Conservation (phyloP, 169 alveolate genomes). For the Eimeria nieschulzi region DNA sequence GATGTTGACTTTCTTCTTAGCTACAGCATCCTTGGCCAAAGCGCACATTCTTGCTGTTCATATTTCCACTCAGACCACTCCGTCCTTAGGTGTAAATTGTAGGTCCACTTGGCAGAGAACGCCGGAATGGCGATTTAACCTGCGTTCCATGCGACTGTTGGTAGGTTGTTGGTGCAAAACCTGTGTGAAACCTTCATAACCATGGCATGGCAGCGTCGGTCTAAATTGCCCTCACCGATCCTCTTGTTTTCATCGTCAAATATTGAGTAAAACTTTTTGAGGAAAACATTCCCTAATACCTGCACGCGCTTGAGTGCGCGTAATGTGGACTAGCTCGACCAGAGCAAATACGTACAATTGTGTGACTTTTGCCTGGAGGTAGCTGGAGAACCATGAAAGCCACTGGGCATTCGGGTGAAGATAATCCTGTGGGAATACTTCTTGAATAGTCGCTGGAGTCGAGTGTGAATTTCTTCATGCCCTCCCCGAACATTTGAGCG, state of each 20-base stretch:
- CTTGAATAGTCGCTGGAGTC: constrained; percentile 11
- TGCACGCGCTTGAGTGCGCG: background rate
- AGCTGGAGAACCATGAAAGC: constrained; percentile 39
- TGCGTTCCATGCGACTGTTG: background rate
- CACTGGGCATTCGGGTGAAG: constrained; percentile 12
- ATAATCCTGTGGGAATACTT: background rate
- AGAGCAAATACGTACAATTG: background rate
- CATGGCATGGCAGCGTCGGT: background rate
- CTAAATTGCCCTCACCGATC: constrained; percentile 16
- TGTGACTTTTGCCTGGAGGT: constrained; percentile 51
- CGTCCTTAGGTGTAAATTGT: too few relatives aligned
- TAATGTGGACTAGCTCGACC: background rate
- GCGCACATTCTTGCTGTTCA: too few relatives aligned
- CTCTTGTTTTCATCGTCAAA: constrained; percentile 25
- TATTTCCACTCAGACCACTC: too few relatives aligned
- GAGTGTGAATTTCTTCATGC: background rate
- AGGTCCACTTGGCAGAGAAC: too few relatives aligned
- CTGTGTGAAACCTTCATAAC: background rate
- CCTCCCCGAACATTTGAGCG: constrained; percentile 22
- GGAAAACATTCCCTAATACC: constrained; percentile 38
- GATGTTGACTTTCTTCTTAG: too few relatives aligned
- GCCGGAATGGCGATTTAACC: too few relatives aligned
- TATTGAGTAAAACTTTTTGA: constrained; percentile 13
- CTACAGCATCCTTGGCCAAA: too few relatives aligned
- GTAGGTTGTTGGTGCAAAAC: constrained; percentile 17